Evolutionary conservation across 306 rosid species (phyloP), one percentile per base, ranked within the genome.

Genomic region (Delonix regia): DNA sequence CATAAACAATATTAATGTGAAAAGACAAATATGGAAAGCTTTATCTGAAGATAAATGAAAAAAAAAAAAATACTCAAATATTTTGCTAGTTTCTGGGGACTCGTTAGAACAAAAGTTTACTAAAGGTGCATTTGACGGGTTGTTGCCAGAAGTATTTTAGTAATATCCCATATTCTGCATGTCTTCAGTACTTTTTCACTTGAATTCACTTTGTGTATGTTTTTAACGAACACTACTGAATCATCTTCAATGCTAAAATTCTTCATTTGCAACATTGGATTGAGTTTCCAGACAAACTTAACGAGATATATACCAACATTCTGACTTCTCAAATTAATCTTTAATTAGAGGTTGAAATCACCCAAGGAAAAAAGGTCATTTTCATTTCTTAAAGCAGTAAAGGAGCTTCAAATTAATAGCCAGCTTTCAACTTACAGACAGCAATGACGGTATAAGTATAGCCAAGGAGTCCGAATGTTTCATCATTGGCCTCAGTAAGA

Each of bases 381-480:
- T 27, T 83, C 14, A 71, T 57, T 71, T 63, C 38, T 48, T 77
- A 57, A 38, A 25, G 38, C 41, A 73, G 16, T 16, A 49, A 73
- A 41, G 71, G 60, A 77, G 45, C 77, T 33, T 60, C 36, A 24
- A 66, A 78, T 55, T 73, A 63, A 42, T 52, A 51, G 11, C 11
- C 44, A 67, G 73, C 16, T 76, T 61, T 75, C 49, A 34, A 88
- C 97, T 88, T 84, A 92, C 97, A 90, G 25, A 92, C 93, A 69
- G 96, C 95, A 52, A 92, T 92, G 78, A 92, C 96, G 7, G 96
- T 86, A 57, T 83, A 90, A 28, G 93, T 87, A 79, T 92, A 90
- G 72, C 96, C 95, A 39, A 83, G 86, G 76, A 85, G 77, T 44
- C 93, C 97, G 71, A 92, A 88, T 59, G 93, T 69, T 76, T 86